Conservation (phyloP, 306 rosid genomes). For the Corylus americana region DNA sequence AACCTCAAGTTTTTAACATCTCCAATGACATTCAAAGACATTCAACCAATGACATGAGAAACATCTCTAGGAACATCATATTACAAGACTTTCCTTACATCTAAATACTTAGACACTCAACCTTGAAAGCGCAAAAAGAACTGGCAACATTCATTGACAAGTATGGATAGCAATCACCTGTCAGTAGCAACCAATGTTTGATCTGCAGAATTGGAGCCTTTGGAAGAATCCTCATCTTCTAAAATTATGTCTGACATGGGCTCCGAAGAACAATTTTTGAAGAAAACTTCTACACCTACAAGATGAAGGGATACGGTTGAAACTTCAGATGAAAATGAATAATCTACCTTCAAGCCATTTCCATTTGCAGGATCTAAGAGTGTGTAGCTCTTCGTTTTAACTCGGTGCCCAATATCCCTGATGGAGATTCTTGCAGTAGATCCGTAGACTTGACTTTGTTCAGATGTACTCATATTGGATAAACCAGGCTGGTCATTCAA, state of each 20-base stretch:
- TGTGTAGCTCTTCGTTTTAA: conserved; percentile 64
- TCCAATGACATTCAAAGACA: neutral
- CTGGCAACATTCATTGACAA: conserved; percentile 6
- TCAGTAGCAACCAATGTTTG: conserved; percentile 44
- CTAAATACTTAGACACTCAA: neutral
- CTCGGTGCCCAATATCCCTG: conserved; percentile 59
- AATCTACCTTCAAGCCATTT: conserved; percentile 84
- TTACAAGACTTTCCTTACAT: neutral
- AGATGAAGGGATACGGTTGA: conserved; percentile 74
- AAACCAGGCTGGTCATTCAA: conserved; percentile 73
- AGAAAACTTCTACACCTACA: conserved; percentile 66
- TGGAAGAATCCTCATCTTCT: conserved; percentile 62
- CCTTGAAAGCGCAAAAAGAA: conserved; percentile 16
- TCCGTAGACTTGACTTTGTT: conserved; percentile 40
- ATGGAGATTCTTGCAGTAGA: conserved; percentile 93
- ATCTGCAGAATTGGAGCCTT: conserved; percentile 50
- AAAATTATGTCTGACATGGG: conserved; percentile 63
- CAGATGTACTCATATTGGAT: conserved; percentile 47
- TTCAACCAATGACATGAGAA: conserved; percentile 15
- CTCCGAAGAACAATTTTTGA: conserved; percentile 76
- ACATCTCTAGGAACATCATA: neutral
- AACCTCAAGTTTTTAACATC: neutral
- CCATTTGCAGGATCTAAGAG: conserved; percentile 85
- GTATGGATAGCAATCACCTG: conserved; percentile 49
- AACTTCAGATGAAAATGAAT: conserved; percentile 77